Base-by-base conservation (phyloP, 2,329 filamentous ascomycete genomes). In the Neonectria coccinea region DNA sequence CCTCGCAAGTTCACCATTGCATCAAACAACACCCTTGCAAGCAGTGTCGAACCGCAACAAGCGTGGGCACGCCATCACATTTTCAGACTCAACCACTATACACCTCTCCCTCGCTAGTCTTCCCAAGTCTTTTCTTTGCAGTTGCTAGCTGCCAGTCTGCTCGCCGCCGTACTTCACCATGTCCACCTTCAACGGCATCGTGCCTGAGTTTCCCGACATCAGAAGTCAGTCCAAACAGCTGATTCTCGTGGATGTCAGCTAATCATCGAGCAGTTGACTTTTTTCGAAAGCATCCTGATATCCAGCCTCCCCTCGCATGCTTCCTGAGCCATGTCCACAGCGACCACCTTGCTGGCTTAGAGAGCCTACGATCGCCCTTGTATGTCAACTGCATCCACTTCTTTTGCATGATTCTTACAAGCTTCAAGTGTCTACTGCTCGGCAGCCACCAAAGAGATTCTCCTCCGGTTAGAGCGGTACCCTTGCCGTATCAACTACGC, bases 311-410 rank as follows among this genome's bases (percentile, higher is more conserved):
- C 0, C 79, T 96, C 59, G 94, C 92, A 16, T 96, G 91, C 77
- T 97, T 98, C 75, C 84, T 98, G 27, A 97, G 92, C 78, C 95
- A 98, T 85, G 89, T 97, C 2, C 95, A 97, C 76, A 97, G 91
- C 68, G 94, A 97, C 73, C 95, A 97, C 78, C 85, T 97, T 1
- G 85, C 86, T 39, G 94, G 95, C 0, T 84, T 97, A 1, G 93
- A 97, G 71, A 87, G 85, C 12, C 84, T 94, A 58, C 87, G 89
- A 50, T 88, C 92, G 29, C 92, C 93, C 0, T 97, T 97, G 85
- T 88, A 77, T 45, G 81, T 59, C 20, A 25, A 1, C 29, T 22
- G 8, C 45, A 10, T 29, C 25, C 20, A 18, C 3, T 41, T 16
- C 11, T 39, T 54, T 9, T 2, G 3, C 25, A 11, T 16, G 3